phyloP scores from a whole-genome alignment of 169 alveolate genomes.

The Plasmodium vivax region DNA sequence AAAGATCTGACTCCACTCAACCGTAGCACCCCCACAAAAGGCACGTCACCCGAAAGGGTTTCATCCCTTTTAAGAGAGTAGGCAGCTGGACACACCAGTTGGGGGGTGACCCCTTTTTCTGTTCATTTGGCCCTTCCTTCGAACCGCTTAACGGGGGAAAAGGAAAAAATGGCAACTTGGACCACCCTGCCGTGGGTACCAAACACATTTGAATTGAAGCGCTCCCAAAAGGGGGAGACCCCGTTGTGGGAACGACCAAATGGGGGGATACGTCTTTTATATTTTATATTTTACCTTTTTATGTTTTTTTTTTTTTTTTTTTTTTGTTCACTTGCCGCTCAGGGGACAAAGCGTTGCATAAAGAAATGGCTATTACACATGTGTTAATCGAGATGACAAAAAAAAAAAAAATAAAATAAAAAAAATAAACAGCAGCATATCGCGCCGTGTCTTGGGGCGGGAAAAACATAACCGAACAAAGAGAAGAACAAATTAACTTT shows the following conservation, averaged over 20 bases:
- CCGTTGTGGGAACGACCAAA: neutral
- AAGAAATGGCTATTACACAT: neutral
- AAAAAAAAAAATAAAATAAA: neutral
- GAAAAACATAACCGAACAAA: neutral
- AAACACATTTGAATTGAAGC: neutral
- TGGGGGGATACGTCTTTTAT: neutral
- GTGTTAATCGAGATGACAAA: slow-evolving; percentile 3
- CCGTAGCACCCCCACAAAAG: neutral
- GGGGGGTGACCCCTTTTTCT: neutral
- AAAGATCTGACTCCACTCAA: neutral
- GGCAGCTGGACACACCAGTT: neutral
- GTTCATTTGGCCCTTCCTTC: neutral
- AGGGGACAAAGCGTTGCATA: neutral
- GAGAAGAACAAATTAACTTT: neutral
- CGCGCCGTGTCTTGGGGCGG: neutral
- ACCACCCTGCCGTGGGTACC: neutral
- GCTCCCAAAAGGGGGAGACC: neutral
- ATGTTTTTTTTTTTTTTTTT: neutral
- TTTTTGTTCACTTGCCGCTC: neutral
- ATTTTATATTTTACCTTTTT: too few relatives aligned
- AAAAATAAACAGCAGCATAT: neutral
- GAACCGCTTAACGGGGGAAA: neutral
- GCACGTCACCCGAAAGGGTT: neutral
- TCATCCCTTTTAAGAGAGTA: neutral
- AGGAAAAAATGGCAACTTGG: neutral